Evolutionary conservation across 164 flowering plant genomes (phyloP).

Genomic region (Kalanchoe fedtschenkoi): DNA sequence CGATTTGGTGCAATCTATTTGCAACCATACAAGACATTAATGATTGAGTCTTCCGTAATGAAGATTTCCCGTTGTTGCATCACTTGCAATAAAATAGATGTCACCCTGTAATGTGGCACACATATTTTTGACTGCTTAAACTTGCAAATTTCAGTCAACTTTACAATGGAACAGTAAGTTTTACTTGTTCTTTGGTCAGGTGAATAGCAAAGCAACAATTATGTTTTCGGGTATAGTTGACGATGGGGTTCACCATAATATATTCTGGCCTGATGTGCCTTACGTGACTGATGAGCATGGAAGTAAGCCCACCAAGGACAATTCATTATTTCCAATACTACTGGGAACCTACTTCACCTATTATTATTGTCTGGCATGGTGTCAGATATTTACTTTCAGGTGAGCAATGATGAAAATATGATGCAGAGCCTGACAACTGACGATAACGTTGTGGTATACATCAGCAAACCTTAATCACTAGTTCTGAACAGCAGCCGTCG

Average conservation of each 20-base stretch:
- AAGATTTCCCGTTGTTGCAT: not conserved
- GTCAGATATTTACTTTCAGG: conserved; percentile 80
- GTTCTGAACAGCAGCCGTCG: not conserved
- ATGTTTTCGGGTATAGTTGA: conserved; percentile 56
- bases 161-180: conserved; percentile 9
- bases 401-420: conserved; percentile 61
- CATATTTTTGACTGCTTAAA: not conserved
- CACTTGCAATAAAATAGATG: not conserved
- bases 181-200: conserved; percentile 29
- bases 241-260: conserved; percentile 58
- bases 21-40: not conserved
- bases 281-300: conserved; percentile 87
- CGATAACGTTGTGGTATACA: conserved; percentile 63
- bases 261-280: conserved; percentile 83
- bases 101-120: not conserved
- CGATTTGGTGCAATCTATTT: not conserved
- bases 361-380: conserved; percentile 16
- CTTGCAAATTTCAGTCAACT: not conserved
- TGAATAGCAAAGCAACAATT: conserved; percentile 72
- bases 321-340: not conserved
- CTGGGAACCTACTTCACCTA: not conserved
- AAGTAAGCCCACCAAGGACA: conserved; percentile 40
- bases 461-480: not conserved
- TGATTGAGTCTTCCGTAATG: not conserved
- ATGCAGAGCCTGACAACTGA: conserved; percentile 56